Percentiles rank a stretch among this genome's conserved stretches.
phyloP scores from a whole-genome alignment of 139 green algal genomes.

The Tetraselmis striata region DNA sequence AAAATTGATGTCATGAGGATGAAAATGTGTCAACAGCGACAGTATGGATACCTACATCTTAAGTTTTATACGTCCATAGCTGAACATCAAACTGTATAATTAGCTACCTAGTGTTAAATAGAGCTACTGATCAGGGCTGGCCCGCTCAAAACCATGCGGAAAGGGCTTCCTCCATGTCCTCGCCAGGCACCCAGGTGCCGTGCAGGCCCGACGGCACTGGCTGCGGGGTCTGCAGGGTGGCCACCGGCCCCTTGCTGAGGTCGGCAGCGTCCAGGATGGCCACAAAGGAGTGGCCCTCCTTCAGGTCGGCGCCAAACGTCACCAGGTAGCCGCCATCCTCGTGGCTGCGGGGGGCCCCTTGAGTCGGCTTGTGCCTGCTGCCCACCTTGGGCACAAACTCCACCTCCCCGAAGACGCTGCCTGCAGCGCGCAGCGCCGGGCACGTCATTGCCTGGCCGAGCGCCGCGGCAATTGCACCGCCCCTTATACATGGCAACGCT shows the following conservation, averaged over 20 bases:
- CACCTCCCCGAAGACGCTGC: neutral
- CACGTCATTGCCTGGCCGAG: too few species aligned
- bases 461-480: too few species aligned
- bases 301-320: neutral
- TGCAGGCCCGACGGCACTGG: slow-evolving; percentile 1
- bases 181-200: slow-evolving; percentile 7
- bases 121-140: neutral
- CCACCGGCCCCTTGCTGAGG: neutral
- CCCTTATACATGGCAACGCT: too few species aligned
- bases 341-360: neutral
- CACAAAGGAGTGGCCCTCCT: neutral
- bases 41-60: too few species aligned
- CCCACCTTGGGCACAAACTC: neutral
- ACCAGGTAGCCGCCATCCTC: neutral
- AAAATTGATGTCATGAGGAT: too few species aligned
- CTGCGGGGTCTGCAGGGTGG: neutral
- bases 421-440: neutral
- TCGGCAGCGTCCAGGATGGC: neutral
- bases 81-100: too few species aligned
- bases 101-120: too few species aligned
- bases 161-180: neutral
- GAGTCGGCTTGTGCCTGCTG: neutral
- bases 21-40: too few species aligned
- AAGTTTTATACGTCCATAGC: too few species aligned
- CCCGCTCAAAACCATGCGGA: neutral